Percentiles rank a stretch among this genome's conserved stretches.
Conservation (phyloP, 1,284 basidiomycete genomes). For the Ganoderma multipileum region DNA sequence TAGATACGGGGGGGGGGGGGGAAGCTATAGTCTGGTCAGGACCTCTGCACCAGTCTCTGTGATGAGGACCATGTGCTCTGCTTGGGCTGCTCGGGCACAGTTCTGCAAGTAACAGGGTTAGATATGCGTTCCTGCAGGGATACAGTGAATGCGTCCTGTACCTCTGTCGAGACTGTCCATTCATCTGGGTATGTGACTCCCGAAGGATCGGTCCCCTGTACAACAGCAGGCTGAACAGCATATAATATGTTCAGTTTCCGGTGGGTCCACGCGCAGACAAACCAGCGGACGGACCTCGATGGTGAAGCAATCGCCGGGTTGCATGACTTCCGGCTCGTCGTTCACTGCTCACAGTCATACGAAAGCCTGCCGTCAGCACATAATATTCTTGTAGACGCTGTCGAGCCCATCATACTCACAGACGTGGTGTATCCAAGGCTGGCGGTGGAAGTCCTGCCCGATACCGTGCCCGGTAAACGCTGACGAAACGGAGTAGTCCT, state of each 20-base stretch:
- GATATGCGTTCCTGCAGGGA: background rate
- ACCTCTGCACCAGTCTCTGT: slow-evolving; percentile 76
- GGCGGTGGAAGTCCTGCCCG: slow-evolving; percentile 81
- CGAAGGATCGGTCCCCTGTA: slow-evolving; percentile 73
- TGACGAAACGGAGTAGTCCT: slow-evolving; percentile 69
- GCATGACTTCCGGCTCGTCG: slow-evolving; percentile 80
- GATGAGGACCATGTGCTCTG: slow-evolving; percentile 88
- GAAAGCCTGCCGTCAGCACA: background rate
- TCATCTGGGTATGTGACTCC: slow-evolving; percentile 87
- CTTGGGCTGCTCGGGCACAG: slow-evolving; percentile 83
- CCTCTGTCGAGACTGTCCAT: slow-evolving; percentile 88
- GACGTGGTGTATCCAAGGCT: slow-evolving; percentile 86
- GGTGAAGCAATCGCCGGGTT: slow-evolving; percentile 87
- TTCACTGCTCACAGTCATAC: slow-evolving; percentile 63
- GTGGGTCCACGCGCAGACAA: background rate
- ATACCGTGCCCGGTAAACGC: slow-evolving; percentile 91
- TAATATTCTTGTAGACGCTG: background rate
- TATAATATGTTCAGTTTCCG: background rate
- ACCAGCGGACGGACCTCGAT: slow-evolving; percentile 66
- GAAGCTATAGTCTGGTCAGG: slow-evolving; percentile 50
- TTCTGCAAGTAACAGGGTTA: slow-evolving; percentile 45
- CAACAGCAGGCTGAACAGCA: slow-evolving; percentile 66
- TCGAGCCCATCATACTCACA: slow-evolving; percentile 44
- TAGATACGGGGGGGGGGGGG: background rate
- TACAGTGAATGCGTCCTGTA: slow-evolving; percentile 38